Conservation (phyloP, 164 flowering plant genomes). For the Chloranthus sessilifolius region DNA sequence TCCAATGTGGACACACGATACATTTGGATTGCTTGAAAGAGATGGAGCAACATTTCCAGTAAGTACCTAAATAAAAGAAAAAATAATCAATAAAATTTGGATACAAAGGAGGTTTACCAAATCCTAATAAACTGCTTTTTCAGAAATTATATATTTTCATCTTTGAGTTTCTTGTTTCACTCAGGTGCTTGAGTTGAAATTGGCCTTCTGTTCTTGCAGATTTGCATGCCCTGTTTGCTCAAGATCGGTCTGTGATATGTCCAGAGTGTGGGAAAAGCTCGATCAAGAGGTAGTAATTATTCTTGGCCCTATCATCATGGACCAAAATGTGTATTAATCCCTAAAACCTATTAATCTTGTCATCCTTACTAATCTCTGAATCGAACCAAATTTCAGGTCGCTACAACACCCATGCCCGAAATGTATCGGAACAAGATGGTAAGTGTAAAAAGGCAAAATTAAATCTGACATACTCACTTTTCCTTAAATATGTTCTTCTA, state of each 20-base stretch:
- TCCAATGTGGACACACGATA: slow-evolving; percentile 78
- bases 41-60: slow-evolving; percentile 68
- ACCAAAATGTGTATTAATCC: not conserved
- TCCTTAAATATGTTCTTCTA: not conserved
- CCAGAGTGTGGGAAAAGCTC: slow-evolving; percentile 56
- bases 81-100: not conserved
- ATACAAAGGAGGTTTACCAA: too few relatives aligned
- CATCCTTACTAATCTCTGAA: not conserved
- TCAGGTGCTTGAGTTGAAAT: not conserved
- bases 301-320: not conserved
- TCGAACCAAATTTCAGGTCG: slow-evolving; percentile 38
- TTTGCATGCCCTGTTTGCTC: slow-evolving; percentile 83
- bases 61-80: too few relatives aligned
- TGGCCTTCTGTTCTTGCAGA: slow-evolving; percentile 29
- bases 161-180: not conserved
- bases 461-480: too few relatives aligned
- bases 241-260: slow-evolving; percentile 71
- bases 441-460: too few relatives aligned
- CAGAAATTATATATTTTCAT: too few relatives aligned
- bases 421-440: slow-evolving; percentile 71
- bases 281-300: slow-evolving; percentile 58
- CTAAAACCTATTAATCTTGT: not conserved
- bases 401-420: slow-evolving; percentile 70
- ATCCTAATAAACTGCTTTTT: too few relatives aligned
- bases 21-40: slow-evolving; percentile 76